Base-by-base conservation (phyloP, 495 filamentous ascomycete species). In the Talaromyces liani region DNA sequence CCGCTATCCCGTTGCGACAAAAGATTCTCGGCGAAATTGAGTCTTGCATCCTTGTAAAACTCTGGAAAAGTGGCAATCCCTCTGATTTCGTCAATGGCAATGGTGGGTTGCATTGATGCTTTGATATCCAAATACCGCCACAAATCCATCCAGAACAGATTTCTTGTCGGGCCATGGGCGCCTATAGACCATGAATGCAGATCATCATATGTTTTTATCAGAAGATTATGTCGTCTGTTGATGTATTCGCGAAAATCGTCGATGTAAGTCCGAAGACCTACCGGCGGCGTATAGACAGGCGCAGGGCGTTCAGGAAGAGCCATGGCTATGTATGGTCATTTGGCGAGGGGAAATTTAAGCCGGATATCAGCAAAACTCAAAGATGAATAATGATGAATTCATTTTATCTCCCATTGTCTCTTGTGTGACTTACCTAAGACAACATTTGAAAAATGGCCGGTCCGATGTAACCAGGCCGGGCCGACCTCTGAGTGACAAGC, bases 1-100 rank as follows among this genome's bases (percentile, higher is more conserved):
- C 63, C 66, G 59, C 33, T 36, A 12, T 89, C 85, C 62, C 75
- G 73, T 45, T 60, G 63, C 20, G 25, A 65, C 5, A 92, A 77
- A 16, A 92, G 74, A 70, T 92, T 92, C 74, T 91, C 87, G 2
- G 88, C 88, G 66, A 91, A 91, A 68, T 92, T 92, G 58, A 91
- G 77, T 36, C 73, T 80, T 14, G 87, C 80, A 12, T 84, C 87
- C 16, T 77, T 69, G 34, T 70, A 71, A 66, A 89, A 91, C 29
- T 78, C 73, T 10, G 88, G 88, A 5, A 91, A 76, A 5, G 77
- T 72, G 65, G 89, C 83, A 69, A 91, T 87, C 25, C 82, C 79
- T 12, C 73, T 75, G 27, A 62, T 76, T 65, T 87, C 80, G 71
- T 91, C 87, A 53, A 90, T 82, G 29, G 85, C 85, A 57, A 64